These are phyloP conservation scores for Diospyros lotus DNA, from an alignment of 148 eudicot species.

Conservation along the genomic window DNA sequence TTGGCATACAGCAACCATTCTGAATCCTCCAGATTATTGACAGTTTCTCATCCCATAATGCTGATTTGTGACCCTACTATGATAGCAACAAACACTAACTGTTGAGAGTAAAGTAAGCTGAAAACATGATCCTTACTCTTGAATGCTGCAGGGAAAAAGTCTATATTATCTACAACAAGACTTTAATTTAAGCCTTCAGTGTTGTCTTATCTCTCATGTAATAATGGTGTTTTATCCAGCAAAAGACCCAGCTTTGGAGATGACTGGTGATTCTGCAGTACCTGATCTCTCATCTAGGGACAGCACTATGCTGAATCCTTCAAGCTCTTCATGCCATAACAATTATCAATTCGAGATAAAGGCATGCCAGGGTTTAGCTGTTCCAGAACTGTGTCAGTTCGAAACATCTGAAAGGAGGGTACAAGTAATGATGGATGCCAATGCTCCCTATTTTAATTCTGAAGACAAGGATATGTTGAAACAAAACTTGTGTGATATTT, in stretches of 20 bases:
- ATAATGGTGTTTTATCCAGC: slow-evolving; percentile 9
- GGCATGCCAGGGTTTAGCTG: slow-evolving; percentile 2
- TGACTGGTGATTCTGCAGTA: slow-evolving; percentile 9
- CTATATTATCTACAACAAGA: not conserved
- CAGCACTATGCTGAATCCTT: not conserved
- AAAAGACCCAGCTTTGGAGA: slow-evolving; percentile 15
- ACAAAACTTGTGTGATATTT: slow-evolving; percentile 13
- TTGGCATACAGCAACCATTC: not conserved
- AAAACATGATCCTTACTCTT: not conserved
- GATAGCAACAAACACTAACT: not conserved
- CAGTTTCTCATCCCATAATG: not conserved
- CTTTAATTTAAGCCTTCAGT: not conserved
- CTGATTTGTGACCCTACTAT: not conserved
- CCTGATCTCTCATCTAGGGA: slow-evolving; percentile 16
- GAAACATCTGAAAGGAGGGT: slow-evolving; percentile 2
- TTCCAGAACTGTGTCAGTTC: slow-evolving; percentile 10
- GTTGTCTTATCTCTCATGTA: not conserved
- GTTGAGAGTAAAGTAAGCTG: not conserved
- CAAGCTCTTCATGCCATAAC: slow-evolving; percentile 1
- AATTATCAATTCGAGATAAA: not conserved
- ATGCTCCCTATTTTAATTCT: slow-evolving; percentile 12
- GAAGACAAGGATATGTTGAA: slow-evolving; percentile 18
- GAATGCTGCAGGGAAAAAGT: not conserved
- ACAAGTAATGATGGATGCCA: slow-evolving; percentile 5
- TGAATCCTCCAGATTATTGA: not conserved